Conservation (phyloP, 2,329 filamentous ascomycete species). For the Monilinia fructicola region DNA sequence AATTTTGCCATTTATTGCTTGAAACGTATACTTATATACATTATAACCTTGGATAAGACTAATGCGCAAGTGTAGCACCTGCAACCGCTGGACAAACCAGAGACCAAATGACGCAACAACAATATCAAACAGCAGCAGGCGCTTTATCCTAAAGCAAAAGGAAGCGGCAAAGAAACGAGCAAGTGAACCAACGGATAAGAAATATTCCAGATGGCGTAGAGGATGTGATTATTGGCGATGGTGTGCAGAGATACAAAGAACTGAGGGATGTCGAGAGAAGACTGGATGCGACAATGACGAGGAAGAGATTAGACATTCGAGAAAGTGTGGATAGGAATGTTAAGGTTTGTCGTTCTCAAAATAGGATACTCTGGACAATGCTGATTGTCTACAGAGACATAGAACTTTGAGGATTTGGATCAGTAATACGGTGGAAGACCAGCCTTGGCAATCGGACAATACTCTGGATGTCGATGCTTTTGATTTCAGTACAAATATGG, state of each 20-base stretch:
- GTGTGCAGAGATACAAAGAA: constrained; percentile 76
- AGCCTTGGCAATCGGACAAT: constrained; percentile 80
- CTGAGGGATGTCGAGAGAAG: constrained; percentile 84
- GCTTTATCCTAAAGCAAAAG: constrained; percentile 48
- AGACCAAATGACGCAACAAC: constrained; percentile 18
- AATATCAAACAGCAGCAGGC: constrained; percentile 17
- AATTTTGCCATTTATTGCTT: not conserved
- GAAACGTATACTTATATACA: not conserved
- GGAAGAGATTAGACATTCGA: constrained; percentile 87
- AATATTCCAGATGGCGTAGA: constrained; percentile 90
- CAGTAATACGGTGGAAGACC: constrained; percentile 89
- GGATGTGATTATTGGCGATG: constrained; percentile 76
- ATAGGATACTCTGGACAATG: not conserved
- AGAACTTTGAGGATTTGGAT: constrained; percentile 91
- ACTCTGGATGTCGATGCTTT: constrained; percentile 70
- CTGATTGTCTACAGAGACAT: constrained; percentile 55
- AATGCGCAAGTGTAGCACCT: constrained; percentile 23
- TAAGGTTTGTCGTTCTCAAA: constrained; percentile 54
- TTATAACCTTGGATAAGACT: constrained; percentile 12
- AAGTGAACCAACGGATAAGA: constrained; percentile 91
- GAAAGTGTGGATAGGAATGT: constrained; percentile 74
- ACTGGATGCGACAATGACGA: constrained; percentile 88
- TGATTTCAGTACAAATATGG: constrained; percentile 74
- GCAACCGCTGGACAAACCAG: constrained; percentile 46
- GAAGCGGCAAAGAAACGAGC: constrained; percentile 77